Evolutionary conservation across 345 rosid genomes (phyloP), one percentile per base, ranked within the genome.

Genomic region (Brassica napus): DNA sequence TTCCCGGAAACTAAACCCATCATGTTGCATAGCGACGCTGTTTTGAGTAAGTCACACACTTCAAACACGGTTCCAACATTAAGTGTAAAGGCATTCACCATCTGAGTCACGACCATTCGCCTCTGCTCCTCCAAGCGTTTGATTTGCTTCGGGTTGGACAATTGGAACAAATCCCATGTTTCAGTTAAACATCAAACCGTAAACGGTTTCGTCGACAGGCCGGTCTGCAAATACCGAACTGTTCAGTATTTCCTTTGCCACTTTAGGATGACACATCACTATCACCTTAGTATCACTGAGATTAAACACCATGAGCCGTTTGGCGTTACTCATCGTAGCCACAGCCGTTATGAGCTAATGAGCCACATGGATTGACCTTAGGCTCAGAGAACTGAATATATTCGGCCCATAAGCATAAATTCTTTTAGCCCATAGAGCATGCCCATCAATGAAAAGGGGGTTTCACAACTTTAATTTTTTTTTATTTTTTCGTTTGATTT

Each of bases 121-220:
- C 97, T 66, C 69, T 86, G 94, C 0, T 62, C 34, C 78, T 84
- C 89, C 0, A 87, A 73, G 12, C 82, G 79, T 81, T 84, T 86
- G 81, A 91, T 83, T 83, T 91, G 90, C 28, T 86, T 87, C 0
- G 91, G 91, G 63, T 77, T 83, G 67, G 89, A 91, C 92, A 4
- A 83, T 83, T 31, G 92, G 89, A 64, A 94, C 94, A 71, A 91
- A 91, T 11, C 97, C 94, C 39, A 91, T 91, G 6, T 94, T 92
- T 80, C 97, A 72, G 28, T 87, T 82, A 78, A 91, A 91, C 97
- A 91, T 88, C 54, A 91, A 83, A 77, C 89, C 86, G 39, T 87
- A 88, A 23, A 91, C 94, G 49, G 94, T 88, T 73, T 89, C 90
- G 34, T 89, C 91, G 5, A 87, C 87, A 0, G 97, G 97, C 6